Conservation (phyloP, 495 filamentous ascomycete genomes). For the Xylaria grammica region DNA sequence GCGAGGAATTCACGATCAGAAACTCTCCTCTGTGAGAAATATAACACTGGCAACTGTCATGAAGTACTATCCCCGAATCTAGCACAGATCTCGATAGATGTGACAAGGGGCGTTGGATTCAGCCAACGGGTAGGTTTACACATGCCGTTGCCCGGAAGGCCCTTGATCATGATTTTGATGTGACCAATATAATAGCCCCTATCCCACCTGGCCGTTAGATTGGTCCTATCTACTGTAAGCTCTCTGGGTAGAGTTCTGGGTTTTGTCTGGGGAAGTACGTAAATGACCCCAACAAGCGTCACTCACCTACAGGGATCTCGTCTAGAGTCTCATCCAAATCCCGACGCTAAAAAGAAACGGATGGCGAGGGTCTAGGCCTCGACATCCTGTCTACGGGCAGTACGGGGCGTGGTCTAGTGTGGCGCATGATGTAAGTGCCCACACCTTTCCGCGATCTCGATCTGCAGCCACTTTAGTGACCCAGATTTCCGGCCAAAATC, state of each 20-base stretch:
- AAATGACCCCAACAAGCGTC: not conserved
- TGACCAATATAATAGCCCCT: no score
- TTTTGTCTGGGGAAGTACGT: not conserved
- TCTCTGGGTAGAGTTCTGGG: not conserved
- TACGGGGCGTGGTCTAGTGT: not conserved
- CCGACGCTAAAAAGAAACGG: not conserved
- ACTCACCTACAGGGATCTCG: not conserved
- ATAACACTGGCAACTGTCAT: not conserved
- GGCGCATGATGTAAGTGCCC: constrained; percentile 20
- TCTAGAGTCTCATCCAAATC: not conserved
- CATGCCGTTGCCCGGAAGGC: not conserved
- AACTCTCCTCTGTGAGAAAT: no score
- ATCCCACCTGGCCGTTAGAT: no score
- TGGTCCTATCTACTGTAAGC: no score
- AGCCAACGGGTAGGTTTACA: not conserved
- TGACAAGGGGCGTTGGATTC: not conserved
- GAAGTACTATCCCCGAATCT: not conserved
- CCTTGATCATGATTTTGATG: no score
- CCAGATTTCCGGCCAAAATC: constrained; percentile 17
- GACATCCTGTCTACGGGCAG: not conserved
- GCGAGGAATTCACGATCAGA: no score
- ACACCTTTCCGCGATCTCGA: constrained; percentile 17
- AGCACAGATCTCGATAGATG: not conserved
- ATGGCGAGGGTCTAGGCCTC: not conserved
- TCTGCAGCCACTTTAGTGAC: constrained; percentile 11